Percentiles rank a stretch among this genome's conserved stretches.
Evolutionary conservation across 164 flowering plant species (phyloP).

Genomic region (Magnolia kwangsiensis): DNA sequence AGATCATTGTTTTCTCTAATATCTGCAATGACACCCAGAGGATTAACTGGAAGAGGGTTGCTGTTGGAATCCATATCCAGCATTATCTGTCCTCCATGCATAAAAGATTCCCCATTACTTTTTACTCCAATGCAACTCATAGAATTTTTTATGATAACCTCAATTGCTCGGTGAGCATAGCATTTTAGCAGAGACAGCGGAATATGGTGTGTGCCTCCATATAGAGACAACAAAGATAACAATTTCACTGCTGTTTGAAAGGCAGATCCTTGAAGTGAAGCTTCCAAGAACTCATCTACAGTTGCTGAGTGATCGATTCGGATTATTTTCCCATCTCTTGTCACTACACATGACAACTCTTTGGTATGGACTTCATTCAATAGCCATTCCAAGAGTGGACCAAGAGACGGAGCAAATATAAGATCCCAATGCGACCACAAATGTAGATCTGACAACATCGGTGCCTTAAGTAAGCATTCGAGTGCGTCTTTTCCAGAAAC

Average conservation of each 20-base stretch:
- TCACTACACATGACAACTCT: constrained; percentile 65
- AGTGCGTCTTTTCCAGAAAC: constrained; percentile 60
- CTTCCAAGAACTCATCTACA: constrained; percentile 63
- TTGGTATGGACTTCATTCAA: constrained; percentile 49
- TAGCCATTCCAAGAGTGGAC: constrained; percentile 78
- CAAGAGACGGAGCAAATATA: constrained; percentile 80
- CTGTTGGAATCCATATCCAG: constrained; percentile 10
- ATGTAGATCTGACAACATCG: constrained; percentile 69
- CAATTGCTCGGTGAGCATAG: constrained; percentile 60
- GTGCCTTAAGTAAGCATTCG: constrained; percentile 64
- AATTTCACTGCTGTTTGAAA: constrained; percentile 68
- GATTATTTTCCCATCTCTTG: constrained; percentile 64
- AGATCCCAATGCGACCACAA: constrained; percentile 92
- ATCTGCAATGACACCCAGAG: constrained; percentile 3
- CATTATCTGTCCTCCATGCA: constrained; percentile 15
- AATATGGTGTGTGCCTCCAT: constrained; percentile 59
- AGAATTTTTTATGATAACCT: constrained; percentile 54
- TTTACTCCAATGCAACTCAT: constrained; percentile 25
- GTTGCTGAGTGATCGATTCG: constrained; percentile 74
- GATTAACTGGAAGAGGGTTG: constrained; percentile 1
- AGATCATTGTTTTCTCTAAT: constrained; percentile 9
- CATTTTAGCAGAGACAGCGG: constrained; percentile 71
- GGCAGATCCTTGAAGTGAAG: constrained; percentile 61
- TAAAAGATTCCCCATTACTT: constrained; percentile 6
- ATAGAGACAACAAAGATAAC: constrained; percentile 53